Conservation (phyloP, 768 basidiomycete genomes). For the Auriculariales sp. region DNA sequence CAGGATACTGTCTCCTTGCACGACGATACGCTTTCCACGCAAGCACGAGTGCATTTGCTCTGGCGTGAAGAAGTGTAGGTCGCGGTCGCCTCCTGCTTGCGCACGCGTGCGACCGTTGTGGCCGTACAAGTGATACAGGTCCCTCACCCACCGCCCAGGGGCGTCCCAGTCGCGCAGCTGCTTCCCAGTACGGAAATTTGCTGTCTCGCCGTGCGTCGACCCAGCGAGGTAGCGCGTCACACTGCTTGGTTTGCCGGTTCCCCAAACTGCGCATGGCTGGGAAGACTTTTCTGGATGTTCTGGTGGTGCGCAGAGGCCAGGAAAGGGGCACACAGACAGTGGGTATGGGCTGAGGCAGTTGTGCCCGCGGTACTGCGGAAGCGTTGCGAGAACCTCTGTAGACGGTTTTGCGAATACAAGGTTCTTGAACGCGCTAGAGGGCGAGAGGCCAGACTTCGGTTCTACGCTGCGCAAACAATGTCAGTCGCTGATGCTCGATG, state of each 20-base stretch:
- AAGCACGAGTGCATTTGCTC: neutral
- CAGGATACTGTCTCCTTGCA: slow-evolving; percentile 1
- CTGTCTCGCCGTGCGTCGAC: neutral
- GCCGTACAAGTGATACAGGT: neutral
- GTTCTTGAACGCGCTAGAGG: neutral
- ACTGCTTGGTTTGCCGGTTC: neutral
- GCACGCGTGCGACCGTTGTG: neutral
- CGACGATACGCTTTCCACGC: neutral
- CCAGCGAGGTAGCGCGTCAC: neutral
- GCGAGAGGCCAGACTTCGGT: neutral
- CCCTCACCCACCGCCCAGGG: neutral
- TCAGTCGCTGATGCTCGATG: neutral
- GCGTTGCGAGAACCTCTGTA: neutral
- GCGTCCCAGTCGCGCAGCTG: neutral
- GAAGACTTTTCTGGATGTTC: neutral
- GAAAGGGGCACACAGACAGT: neutral
- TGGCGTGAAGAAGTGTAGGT: neutral
- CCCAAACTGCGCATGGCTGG: neutral
- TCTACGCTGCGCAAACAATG: neutral
- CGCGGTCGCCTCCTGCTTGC: neutral
- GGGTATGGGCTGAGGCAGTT: neutral
- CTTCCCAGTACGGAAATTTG: neutral
- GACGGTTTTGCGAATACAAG: neutral
- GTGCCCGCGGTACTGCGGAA: neutral
- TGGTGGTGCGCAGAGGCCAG: neutral